Evolutionary conservation across 352 stramenopile genomes (phyloP), one percentile per base, ranked within the genome.

Genomic region (Aphanomyces euteiches): DNA sequence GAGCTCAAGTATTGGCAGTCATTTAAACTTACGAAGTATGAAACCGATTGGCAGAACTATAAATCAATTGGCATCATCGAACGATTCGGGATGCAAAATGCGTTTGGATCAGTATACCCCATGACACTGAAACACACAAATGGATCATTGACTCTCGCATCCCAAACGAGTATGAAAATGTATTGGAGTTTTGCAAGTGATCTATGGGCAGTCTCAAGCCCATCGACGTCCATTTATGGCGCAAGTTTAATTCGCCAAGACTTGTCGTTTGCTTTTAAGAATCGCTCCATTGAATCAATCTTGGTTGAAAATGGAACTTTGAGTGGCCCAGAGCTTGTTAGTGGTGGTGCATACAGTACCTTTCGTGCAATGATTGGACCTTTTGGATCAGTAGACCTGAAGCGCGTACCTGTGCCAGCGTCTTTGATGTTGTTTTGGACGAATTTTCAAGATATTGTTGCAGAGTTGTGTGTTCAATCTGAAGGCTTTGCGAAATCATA

Each of bases 41-140:
- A 13, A 12, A 15, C 61, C n/a, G n/a, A 70, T 7, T 70, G 64
- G 64, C 64, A 70, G 61, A 70, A 70, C 64, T 70, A 70, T 37
- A 70, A 70, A 37, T 47, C 43, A 3, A 34, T 70, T 12, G 64
- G 64, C 15, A 60, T 70, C 13, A 19, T 64, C 36, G 64, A 61
- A 19, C 54, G 47, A 13, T 63, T 70, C 21, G 47, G 37, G 0
- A 70, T 70, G 17, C 7, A 40, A 7, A 54, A 54, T 13, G 43
- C 64, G 7, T 56, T 70, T 28, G 64, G 64, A 17, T 47, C n/a
- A 7, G 15, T 34, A 36, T 70, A 47, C n/a, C 10, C 64, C 0
- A 45, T 70, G 54, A 63, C 64, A 5, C 48, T 70, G 5, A 70
- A 56, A 37, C 3, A 63, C 7, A 45, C 41, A 47, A 47, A 69